Base-by-base conservation (phyloP, 257 asterid species). In the Lycium ferocissimum region DNA sequence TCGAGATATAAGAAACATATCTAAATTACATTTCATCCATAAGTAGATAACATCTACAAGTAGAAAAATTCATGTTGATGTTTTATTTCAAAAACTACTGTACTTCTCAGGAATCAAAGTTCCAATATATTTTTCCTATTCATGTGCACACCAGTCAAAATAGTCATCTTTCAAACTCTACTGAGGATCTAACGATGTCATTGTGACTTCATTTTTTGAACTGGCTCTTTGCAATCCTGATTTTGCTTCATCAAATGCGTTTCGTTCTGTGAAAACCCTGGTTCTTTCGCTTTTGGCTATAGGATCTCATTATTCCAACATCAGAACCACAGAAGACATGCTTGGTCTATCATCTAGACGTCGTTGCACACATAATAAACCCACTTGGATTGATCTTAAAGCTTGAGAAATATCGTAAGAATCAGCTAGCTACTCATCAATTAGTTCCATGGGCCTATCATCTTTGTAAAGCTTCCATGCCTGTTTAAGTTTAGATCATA, bases 401-500 rank as follows among this genome's bases (percentile, higher is more conserved):
- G 6, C 84, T 38, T 58, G 84, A 58, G n/a, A 12, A 3, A 80
- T 10, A 58, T 80, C 0, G 1, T 10, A 20, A 57, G 72, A 40
- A 35, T 80, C n/a, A 43, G 6, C 33, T 58, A 18, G 57, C 9
- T 80, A 57, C 38, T 58, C 84, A 11, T 80, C 71, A 1, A 80
- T 62, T 57, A 80, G 57, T 58, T 80, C 56, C 35, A 57, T 2
- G 10, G 72, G 58, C n/a, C 33, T 58, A 80, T 45, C 72, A 8
- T 80, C 83, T 58, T 62, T 80, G 53, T 80, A 80, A 58, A 80
- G 84, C 40, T 80, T 80, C 84, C 84, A 80, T 58, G 57, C 84
- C 84, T 80, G 7, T 37, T 8, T 8, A 9, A 58, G 13, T 57
- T 40, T 17, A 37, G 72, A 58, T 57, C 11, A 17, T 49, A 15